Evolutionary conservation across 306 rosid genomes (phyloP), one percentile per base, ranked within the genome.

Genomic region (Sesbania bispinosa): DNA sequence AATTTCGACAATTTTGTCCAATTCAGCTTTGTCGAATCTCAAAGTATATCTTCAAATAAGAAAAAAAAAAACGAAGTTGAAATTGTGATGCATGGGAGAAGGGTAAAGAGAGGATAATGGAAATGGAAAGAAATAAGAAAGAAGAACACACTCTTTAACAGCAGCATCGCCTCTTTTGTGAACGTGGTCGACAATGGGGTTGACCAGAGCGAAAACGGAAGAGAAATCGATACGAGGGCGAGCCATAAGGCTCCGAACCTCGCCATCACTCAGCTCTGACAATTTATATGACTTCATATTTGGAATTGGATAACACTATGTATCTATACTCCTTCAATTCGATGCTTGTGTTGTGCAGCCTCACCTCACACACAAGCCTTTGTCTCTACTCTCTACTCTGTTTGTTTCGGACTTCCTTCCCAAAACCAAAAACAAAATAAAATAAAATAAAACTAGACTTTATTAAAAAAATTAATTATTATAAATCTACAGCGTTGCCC

Each of bases 181-280:
- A 72, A 89, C 88, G 8, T 85, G 82, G 4, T 89, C 88, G 10
- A 87, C 90, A 55, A 89, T 89, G 16, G 96, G 96, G 63, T 87
- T 83, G 75, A 89, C 97, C 73, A 79, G 77, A 69, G 84, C 73
- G 79, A 91, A 91, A 74, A 85, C 85, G 3, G 89, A 91, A 57
- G 91, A 82, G 81, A 91, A 91, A 81, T 91, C 97, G 41, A 85
- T 80, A 10, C 96, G 89, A 65, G 97, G 97, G 23, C 97, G 96
- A 58, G 89, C 85, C 54, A 82, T 88, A 26, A 91, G 91, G 74
- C 65, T 79, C 48, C 82, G 82, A 74, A 88, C 74, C 81, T 87
- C 89, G 4, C 72, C 60, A 9, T 69, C 68, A 23, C 83, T 48
- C 58, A 91, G 89, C 53, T 87, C 86, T 27, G 91, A 91, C 35